A percentile compares a stretch with the other conserved stretches of the same genome.
Conservation (phyloP, 225 moss, liverwort and hornwort species). For the Bryum argenteum region DNA sequence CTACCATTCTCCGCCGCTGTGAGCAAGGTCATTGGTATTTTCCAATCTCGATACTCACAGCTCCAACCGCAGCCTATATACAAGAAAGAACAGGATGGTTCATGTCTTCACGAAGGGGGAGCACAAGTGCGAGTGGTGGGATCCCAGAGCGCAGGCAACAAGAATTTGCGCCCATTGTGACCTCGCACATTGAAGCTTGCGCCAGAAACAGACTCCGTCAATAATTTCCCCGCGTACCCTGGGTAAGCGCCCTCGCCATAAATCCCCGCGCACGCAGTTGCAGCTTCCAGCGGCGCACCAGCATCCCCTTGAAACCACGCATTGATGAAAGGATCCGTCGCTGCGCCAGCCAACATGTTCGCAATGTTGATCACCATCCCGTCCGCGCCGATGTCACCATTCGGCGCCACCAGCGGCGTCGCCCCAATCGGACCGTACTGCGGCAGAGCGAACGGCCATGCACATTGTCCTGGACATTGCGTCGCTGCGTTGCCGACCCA, state of each 20-base stretch:
- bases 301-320: conserved; percentile 78
- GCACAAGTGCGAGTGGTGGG: conserved; percentile 56
- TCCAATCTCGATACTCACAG: conserved; percentile 37
- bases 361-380: conserved; percentile 88
- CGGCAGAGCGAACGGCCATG: conserved; percentile 74
- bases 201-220: conserved; percentile 45
- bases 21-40: conserved; percentile 37
- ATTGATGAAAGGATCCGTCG: conserved; percentile 75
- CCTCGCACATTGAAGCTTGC: conserved; percentile 74
- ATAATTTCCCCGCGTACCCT: conserved; percentile 60
- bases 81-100: conserved; percentile 25
- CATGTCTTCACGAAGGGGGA: conserved; percentile 45
- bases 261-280: conserved; percentile 67
- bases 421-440: conserved; percentile 51
- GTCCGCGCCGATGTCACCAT: conserved; percentile 71
- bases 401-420: conserved; percentile 52
- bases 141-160: conserved; percentile 80
- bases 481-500: conserved; percentile 75
- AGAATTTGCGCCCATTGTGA: conserved; percentile 53
- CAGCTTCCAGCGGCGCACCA: conserved; percentile 64
- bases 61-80: conserved; percentile 20
- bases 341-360: conserved; percentile 62
- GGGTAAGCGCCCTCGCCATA: conserved; percentile 72
- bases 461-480: conserved; percentile 79
- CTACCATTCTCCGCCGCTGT: conserved; percentile 18